phyloP scores from a whole-genome alignment of 148 eudicot species.

The Persicaria maculosa region DNA sequence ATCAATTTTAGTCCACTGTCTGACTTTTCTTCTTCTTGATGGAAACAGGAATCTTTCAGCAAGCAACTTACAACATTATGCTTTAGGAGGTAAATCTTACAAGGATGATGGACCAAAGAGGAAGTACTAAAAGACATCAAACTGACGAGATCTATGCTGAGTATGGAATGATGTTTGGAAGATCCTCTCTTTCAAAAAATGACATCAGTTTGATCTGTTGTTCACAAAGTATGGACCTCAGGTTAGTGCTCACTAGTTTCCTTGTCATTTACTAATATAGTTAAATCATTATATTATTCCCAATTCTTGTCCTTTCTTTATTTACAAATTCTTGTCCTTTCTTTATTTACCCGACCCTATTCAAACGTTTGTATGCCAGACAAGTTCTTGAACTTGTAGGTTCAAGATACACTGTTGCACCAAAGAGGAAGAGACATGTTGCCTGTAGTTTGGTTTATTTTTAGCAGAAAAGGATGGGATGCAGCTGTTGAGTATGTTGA shows the following conservation, averaged over 20 bases:
- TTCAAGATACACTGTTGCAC: slow-evolving; percentile 81
- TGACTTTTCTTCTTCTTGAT: neutral
- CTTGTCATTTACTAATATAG: slow-evolving; percentile 2
- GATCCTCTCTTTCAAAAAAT: slow-evolving; percentile 58
- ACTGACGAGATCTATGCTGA: slow-evolving; percentile 26
- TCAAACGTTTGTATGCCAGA: neutral
- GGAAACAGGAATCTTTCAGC: slow-evolving; percentile 69
- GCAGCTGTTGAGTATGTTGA: slow-evolving; percentile 93
- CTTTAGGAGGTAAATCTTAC: slow-evolving; percentile 39
- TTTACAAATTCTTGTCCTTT: too few species aligned
- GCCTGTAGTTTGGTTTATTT: slow-evolving; percentile 97
- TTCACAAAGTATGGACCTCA: slow-evolving; percentile 56
- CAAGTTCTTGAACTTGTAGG: slow-evolving; percentile 32
- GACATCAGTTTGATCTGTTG: slow-evolving; percentile 69
- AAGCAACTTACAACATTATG: slow-evolving; percentile 46
- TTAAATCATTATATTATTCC: slow-evolving; percentile 6
- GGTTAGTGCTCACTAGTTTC: slow-evolving; percentile 13
- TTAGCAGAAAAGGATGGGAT: slow-evolving; percentile 99
- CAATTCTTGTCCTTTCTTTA: neutral
- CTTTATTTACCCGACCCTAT: neutral
- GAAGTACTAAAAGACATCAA: slow-evolving; percentile 54
- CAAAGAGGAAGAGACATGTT: slow-evolving; percentile 78
- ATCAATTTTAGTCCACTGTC: neutral
- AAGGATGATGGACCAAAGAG: slow-evolving; percentile 61
- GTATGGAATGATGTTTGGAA: slow-evolving; percentile 25